phyloP scores from a whole-genome alignment of 1,284 basidiomycete species.

The Cryptococcus sp. region DNA sequence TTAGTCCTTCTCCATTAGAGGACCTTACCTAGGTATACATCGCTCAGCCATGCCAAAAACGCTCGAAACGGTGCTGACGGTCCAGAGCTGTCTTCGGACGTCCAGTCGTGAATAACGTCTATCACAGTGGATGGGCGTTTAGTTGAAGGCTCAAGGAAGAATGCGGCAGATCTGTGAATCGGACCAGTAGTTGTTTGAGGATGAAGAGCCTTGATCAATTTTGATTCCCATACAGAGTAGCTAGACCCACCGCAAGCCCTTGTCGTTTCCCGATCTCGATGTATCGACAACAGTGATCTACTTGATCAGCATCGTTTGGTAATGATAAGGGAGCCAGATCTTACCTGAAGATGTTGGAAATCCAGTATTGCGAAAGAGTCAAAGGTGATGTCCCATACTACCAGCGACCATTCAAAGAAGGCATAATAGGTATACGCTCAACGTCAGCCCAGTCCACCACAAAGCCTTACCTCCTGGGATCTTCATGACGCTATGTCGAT shows the following conservation, averaged over 20 bases:
- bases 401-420: constrained; percentile 82
- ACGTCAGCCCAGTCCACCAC: constrained; percentile 9
- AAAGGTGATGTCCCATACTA: constrained; percentile 71
- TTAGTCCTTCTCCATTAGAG: constrained; percentile 3
- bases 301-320: constrained; percentile 4
- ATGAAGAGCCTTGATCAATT: neutral
- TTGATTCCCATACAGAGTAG: neutral
- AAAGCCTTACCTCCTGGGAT: constrained; percentile 65
- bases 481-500: constrained; percentile 73
- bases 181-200: neutral
- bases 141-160: neutral
- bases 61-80: constrained; percentile 5
- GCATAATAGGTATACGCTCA: constrained; percentile 78
- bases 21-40: constrained; percentile 40
- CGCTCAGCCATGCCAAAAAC: constrained; percentile 32
- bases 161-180: neutral
- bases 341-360: constrained; percentile 49
- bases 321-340: constrained; percentile 1
- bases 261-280: neutral
- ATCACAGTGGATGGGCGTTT: neutral
- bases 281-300: constrained; percentile 25
- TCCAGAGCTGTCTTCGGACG: neutral
- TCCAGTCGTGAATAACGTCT: constrained; percentile 10
- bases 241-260: constrained; percentile 6
- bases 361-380: constrained; percentile 66